A percentile compares a stretch with the other conserved stretches of the same genome.
Conservation (phyloP, 208 protist species). For the Endotrypanum monterogeii region DNA sequence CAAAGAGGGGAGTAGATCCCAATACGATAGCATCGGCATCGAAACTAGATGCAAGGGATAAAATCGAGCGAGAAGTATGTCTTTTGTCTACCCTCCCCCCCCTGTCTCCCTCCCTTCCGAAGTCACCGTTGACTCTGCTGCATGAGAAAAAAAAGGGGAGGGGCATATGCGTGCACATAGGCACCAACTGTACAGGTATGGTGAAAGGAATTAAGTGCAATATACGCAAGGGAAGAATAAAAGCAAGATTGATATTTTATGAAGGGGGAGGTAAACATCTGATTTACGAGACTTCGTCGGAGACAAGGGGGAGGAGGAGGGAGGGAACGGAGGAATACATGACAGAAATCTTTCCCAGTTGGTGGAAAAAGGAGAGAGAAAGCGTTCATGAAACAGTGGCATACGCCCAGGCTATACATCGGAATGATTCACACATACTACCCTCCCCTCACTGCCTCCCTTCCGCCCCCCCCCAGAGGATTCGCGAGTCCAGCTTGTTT, state of each 20-base stretch:
- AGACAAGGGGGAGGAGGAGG: neutral
- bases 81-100: too few species aligned
- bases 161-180: too few species aligned
- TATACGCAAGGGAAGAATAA: neutral
- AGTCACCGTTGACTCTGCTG: too few species aligned
- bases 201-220: neutral
- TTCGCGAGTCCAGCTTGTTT: too few species aligned
- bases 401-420: conserved; percentile 2
- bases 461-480: too few species aligned
- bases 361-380: neutral
- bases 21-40: too few species aligned
- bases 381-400: neutral
- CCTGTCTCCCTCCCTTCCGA: too few species aligned
- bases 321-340: neutral
- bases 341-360: neutral
- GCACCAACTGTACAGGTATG: neutral
- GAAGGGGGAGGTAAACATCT: neutral
- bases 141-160: too few species aligned
- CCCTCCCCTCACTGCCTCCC: too few species aligned
- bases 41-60: too few species aligned
- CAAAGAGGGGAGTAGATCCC: neutral
- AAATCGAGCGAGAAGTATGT: too few species aligned
- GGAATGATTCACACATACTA: neutral
- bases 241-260: too few species aligned
- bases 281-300: neutral